Base-by-base conservation (phyloP, 352 stramenopile species). In the Phytophthora pinifolia region DNA sequence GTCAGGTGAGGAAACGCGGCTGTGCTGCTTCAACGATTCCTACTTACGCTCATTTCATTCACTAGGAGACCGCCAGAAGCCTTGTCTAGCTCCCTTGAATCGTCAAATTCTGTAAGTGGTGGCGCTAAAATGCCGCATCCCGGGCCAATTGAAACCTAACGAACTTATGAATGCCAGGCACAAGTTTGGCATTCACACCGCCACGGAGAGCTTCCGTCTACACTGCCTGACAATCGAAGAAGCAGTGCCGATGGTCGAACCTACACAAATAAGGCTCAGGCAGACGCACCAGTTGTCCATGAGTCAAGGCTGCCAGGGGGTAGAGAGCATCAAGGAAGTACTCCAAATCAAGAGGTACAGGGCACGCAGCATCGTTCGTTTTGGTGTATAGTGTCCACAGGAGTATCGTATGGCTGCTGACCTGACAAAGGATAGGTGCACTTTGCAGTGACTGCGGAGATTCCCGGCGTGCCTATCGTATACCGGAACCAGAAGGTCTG, bases 401-500 rank as follows among this genome's bases (percentile, higher is more conserved):
- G 22, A 33, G 22, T 29, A 9, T 50, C 13, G n/a, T 49, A 46
- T 25, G 32, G 13, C 15, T 13, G n/a, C 46, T 67, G 56, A 67
- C 51, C 57, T 67, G 46, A 70, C 53, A 25, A 69, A 71, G 60
- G 53, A 67, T 75, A 92, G 77, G 73, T 92, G 45, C 85, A 81
- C 49, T 91, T 92, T 67, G 76, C 70, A 54, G 80, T 89, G 54
- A 80, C 76, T n/a, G 56, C 72, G 9, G 78, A 88, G 36, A 72
- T 83, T 9, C 75, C 80, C 7, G 83, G 80, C 1, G 75, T 91
- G 0, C 83, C 80, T 2, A 80, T 91, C 33, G 79, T 91, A 2
- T 92, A 86, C 37, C 59, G 83, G 6, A 83, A 84, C 54, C 70
- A 86, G 58, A 87, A 88, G 52, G 79, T n/a, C n/a, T 89, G 37